phyloP scores from a whole-genome alignment of 495 filamentous ascomycete species.

The Glutinoglossum americanum region DNA sequence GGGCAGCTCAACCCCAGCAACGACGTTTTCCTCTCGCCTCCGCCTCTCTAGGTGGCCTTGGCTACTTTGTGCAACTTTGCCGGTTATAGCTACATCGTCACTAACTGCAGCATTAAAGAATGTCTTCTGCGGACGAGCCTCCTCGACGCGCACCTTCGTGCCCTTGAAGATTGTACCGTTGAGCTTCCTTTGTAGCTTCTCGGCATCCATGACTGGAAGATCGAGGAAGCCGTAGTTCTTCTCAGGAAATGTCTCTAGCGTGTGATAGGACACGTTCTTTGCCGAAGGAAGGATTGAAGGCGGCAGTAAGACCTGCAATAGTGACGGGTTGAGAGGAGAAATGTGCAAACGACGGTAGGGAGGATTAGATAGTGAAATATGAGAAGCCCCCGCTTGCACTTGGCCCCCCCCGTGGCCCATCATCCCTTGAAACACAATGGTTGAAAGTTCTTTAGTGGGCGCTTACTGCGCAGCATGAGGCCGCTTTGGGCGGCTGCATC shows the following conservation, averaged over 20 bases:
- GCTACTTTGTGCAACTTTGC: conserved; percentile 14
- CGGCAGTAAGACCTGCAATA: conserved; percentile 46
- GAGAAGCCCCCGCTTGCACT: background rate
- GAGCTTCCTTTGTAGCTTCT: conserved; percentile 81
- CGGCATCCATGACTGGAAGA: conserved; percentile 55
- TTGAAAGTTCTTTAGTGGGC: background rate
- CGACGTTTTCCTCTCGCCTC: conserved; percentile 30
- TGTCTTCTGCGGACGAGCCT: conserved; percentile 32
- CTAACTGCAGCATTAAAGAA: background rate
- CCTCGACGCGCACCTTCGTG: conserved; percentile 61
- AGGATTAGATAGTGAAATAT: background rate
- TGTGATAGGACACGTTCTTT: conserved; percentile 65
- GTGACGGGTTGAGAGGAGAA: conserved; percentile 52
- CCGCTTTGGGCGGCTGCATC: too few relatives aligned
- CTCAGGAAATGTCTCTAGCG: conserved; percentile 68
- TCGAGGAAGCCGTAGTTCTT: conserved; percentile 77
- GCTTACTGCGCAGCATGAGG: background rate
- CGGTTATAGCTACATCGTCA: background rate
- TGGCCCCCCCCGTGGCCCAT: background rate
- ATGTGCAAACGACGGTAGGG: conserved; percentile 46
- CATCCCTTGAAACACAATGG: background rate
- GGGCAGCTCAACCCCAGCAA: conserved; percentile 51
- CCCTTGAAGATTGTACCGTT: conserved; percentile 74
- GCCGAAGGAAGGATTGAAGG: conserved; percentile 42
- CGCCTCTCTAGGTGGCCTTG: conserved; percentile 16